phyloP scores from a whole-genome alignment of 768 basidiomycete genomes.

The Strobilomyces echinocephalus region DNA sequence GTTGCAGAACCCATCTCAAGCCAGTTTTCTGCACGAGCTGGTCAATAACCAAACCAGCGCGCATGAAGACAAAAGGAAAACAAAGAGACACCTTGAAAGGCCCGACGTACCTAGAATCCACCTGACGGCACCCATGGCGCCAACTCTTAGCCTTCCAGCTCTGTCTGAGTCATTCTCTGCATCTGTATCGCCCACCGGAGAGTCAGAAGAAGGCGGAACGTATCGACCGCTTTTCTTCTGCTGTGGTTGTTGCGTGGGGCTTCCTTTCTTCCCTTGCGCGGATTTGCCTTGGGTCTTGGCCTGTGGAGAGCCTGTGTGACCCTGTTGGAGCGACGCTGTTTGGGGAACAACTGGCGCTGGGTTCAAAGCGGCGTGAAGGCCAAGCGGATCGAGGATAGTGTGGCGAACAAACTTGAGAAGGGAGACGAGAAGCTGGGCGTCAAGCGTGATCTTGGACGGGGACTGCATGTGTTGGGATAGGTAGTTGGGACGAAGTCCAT shows the following conservation, averaged over 20 bases:
- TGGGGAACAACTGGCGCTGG: conserved; percentile 47
- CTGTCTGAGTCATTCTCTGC: conserved; percentile 65
- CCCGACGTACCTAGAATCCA: conserved; percentile 56
- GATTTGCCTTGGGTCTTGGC: conserved; percentile 1
- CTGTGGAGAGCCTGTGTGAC: conserved; percentile 1
- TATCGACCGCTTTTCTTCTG: conserved; percentile 31
- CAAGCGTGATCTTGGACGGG: conserved; percentile 28
- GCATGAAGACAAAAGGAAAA: neutral
- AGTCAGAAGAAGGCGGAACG: conserved; percentile 29
- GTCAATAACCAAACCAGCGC: conserved; percentile 1
- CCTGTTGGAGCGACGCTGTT: conserved; percentile 5
- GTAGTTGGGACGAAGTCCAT: neutral
- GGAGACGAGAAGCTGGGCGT: conserved; percentile 28
- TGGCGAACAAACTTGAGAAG: conserved; percentile 51
- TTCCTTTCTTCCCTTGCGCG: conserved; percentile 18
- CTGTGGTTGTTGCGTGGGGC: conserved; percentile 21
- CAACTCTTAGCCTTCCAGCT: conserved; percentile 62
- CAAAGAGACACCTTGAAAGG: neutral
- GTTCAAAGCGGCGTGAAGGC: conserved; percentile 56
- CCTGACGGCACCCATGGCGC: conserved; percentile 59
- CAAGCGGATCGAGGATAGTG: conserved; percentile 56
- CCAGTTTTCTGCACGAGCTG: conserved; percentile 14
- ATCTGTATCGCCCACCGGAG: conserved; percentile 30
- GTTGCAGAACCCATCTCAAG: neutral
- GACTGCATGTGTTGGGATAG: neutral